A percentile compares a stretch with the other conserved stretches of the same genome.
Evolutionary conservation across 179 eudicot species (phyloP).

Genomic region (Amaranthus tricolor): DNA sequence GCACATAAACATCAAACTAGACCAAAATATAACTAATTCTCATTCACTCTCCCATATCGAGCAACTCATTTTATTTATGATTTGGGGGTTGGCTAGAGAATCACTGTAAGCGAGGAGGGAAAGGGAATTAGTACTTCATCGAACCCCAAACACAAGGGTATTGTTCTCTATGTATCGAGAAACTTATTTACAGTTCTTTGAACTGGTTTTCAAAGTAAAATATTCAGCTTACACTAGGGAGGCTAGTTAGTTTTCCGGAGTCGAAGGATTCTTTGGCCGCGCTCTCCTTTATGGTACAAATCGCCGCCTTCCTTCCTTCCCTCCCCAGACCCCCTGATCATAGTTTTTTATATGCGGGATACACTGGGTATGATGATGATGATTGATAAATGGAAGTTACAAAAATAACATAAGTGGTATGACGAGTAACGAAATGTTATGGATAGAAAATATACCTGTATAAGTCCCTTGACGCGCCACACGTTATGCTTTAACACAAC

Average conservation of each 20-base stretch:
- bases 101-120: too few species aligned
- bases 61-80: neutral
- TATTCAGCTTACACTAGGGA: neutral
- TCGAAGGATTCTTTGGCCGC: too few species aligned
- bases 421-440: neutral
- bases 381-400: neutral
- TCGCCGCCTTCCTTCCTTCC: too few species aligned
- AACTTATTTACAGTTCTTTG: neutral
- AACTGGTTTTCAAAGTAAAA: neutral
- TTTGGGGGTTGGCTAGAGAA: too few species aligned
- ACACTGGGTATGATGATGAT: neutral
- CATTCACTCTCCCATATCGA: neutral
- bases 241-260: neutral
- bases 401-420: neutral
- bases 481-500: conserved; percentile 92
- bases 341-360: neutral
- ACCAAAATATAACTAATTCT: neutral
- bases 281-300: too few species aligned
- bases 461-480: conserved; percentile 97
- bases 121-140: too few species aligned
- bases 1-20: neutral
- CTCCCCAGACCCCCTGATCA: too few species aligned
- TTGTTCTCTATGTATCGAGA: neutral
- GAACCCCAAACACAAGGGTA: too few species aligned
- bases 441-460: conserved; percentile 55